Evolutionary conservation across 2,329 filamentous ascomycete genomes (phyloP).

Genomic region (Paramyrothecium roridum): DNA sequence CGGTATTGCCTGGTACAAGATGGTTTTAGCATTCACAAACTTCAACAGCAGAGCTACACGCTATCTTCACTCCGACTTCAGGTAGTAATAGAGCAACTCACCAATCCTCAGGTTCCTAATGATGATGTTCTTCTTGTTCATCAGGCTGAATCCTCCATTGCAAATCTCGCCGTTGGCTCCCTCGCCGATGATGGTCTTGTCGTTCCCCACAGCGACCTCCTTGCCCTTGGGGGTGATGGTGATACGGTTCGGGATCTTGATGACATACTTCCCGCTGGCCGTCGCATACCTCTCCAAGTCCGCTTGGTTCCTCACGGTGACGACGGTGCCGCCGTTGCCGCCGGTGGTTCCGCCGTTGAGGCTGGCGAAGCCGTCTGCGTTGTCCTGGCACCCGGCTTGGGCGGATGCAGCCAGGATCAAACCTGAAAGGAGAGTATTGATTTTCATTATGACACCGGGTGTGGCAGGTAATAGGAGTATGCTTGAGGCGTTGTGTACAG

Average conservation of each 20-base stretch:
- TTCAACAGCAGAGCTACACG: too few species aligned
- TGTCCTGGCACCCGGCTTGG: not conserved
- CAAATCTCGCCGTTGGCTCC: conserved; percentile 8
- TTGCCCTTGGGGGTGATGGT: conserved; percentile 9
- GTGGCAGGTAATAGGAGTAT: too few species aligned
- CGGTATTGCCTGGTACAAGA: not conserved
- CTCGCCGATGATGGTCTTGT: conserved; percentile 15
- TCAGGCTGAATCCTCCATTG: conserved; percentile 10
- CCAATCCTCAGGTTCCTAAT: conserved; percentile 13
- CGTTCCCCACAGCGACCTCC: conserved; percentile 12
- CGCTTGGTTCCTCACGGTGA: conserved; percentile 11
- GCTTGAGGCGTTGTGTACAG: too few species aligned
- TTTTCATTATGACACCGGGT: too few species aligned
- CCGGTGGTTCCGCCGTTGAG: conserved; percentile 14
- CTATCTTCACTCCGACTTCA: not conserved
- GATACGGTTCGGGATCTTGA: conserved; percentile 13
- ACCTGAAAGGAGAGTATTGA: too few species aligned
- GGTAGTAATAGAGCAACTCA: not conserved
- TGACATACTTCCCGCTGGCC: conserved; percentile 10
- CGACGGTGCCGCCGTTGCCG: conserved; percentile 10
- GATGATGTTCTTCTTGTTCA: conserved; percentile 10
- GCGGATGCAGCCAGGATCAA: not conserved
- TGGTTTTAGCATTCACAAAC: too few species aligned
- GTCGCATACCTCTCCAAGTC: conserved; percentile 13
- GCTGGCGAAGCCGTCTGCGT: conserved; percentile 13